phyloP scores from a whole-genome alignment of 208 protist species.

The Acanthamoeba polyphaga region DNA sequence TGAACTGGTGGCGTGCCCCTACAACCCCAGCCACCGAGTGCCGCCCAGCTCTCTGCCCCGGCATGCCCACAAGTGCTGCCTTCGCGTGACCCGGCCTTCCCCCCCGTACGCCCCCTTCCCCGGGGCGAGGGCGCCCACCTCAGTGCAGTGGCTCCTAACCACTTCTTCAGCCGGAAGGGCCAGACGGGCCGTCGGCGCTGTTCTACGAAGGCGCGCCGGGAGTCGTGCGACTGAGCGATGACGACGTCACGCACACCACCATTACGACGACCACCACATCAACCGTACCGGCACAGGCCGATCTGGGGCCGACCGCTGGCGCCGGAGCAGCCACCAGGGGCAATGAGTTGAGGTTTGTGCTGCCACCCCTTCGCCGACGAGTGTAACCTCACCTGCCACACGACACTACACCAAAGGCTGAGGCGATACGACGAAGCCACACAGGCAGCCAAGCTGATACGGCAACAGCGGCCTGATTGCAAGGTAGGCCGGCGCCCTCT shows the following conservation, averaged over 20 bases:
- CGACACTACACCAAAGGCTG: not conserved
- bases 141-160: not conserved
- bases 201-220: conserved; percentile 12
- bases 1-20: not conserved
- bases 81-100: not conserved
- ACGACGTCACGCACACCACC: not conserved
- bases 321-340: not conserved
- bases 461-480: not conserved
- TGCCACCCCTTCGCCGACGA: not conserved
- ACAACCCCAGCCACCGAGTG: conserved; percentile 25
- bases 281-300: not conserved
- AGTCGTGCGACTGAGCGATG: not conserved
- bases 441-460: not conserved
- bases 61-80: not conserved
- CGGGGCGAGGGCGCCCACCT: too few relatives aligned
- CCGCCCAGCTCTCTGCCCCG: not conserved
- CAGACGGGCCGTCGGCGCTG: not conserved
- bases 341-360: not conserved
- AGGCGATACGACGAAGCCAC: not conserved
- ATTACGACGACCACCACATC: not conserved
- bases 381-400: not conserved
- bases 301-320: not conserved
- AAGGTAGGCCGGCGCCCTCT: not conserved
- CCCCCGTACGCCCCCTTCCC: not conserved
- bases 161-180: conserved; percentile 6